A percentile compares a stretch with the other conserved stretches of the same genome.
phyloP scores from a whole-genome alignment of 2,329 filamentous ascomycete genomes.

The Fusarium caatingaense region DNA sequence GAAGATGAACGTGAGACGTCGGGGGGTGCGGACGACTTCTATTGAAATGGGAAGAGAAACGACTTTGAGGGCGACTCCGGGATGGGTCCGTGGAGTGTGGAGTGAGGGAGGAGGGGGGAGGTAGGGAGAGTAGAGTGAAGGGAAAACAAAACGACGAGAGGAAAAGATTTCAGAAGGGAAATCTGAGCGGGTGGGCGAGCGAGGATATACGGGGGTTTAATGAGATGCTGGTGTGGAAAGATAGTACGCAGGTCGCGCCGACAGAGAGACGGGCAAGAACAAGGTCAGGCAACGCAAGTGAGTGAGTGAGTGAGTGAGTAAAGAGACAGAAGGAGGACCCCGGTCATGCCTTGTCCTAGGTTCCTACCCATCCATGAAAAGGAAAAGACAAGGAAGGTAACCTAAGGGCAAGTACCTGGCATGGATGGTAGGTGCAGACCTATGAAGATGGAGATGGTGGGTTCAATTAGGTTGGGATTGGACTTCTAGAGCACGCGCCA shows the following conservation, averaged over 20 bases:
- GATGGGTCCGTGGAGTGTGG: slow-evolving; percentile 51
- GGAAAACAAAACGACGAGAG: slow-evolving; percentile 48
- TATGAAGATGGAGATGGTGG: slow-evolving; percentile 33
- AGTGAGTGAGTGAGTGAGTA: slow-evolving; percentile 8
- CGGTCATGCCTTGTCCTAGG: background rate
- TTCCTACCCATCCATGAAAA: slow-evolving; percentile 22
- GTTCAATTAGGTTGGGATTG: slow-evolving; percentile 39
- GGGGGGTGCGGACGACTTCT: slow-evolving; percentile 39
- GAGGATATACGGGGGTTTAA: slow-evolving; percentile 51
- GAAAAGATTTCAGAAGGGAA: slow-evolving; percentile 48
- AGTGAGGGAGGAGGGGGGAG: slow-evolving; percentile 44
- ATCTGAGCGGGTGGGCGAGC: slow-evolving; percentile 36
- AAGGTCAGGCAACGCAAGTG: slow-evolving; percentile 27
- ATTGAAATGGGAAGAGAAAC: slow-evolving; percentile 45
- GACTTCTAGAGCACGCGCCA: slow-evolving; percentile 38
- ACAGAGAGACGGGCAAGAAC: slow-evolving; percentile 25
- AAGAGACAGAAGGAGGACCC: slow-evolving; percentile 24
- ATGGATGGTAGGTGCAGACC: slow-evolving; percentile 7
- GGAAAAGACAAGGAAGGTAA: slow-evolving; percentile 42
- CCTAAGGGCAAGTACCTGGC: slow-evolving; percentile 31
- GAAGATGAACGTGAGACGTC: slow-evolving; percentile 43
- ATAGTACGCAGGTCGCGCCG: slow-evolving; percentile 36
- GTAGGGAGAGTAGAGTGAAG: slow-evolving; percentile 46
- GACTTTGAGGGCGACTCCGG: slow-evolving; percentile 45
- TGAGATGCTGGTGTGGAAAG: slow-evolving; percentile 45